phyloP scores from a whole-genome alignment of 2,329 filamentous ascomycete genomes.

The Furcasterigmium furcatum region DNA sequence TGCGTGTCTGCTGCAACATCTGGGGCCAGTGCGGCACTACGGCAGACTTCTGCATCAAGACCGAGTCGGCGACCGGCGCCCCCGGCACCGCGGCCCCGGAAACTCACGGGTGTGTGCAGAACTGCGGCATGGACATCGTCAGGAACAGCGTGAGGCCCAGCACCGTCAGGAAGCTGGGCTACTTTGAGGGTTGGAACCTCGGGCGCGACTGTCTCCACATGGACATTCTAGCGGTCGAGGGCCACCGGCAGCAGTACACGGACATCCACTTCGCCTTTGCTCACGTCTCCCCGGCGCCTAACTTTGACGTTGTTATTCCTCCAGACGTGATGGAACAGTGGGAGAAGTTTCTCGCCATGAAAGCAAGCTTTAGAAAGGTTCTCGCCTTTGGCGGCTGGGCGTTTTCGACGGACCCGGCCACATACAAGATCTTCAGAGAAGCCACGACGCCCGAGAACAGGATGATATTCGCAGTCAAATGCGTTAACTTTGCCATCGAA shows the following conservation, averaged over 20 bases:
- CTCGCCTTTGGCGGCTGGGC: slow-evolving; percentile 42
- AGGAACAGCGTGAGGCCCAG: slow-evolving; percentile 14
- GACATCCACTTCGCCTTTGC: slow-evolving; percentile 29
- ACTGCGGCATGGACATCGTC: slow-evolving; percentile 31
- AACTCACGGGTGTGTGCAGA: slow-evolving; percentile 32
- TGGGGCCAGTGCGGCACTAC: slow-evolving; percentile 1
- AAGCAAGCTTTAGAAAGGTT: slow-evolving; percentile 26
- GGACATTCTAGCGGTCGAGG: slow-evolving; percentile 13
- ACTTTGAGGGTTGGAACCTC: slow-evolving; percentile 29
- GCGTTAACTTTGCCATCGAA: slow-evolving; percentile 34
- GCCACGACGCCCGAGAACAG: slow-evolving; percentile 31
- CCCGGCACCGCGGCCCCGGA: slow-evolving; percentile 30
- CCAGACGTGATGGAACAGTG: neutral
- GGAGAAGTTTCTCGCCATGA: slow-evolving; percentile 10
- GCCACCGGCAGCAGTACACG: slow-evolving; percentile 12
- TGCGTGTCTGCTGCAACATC: slow-evolving; percentile 36
- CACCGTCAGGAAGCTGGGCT: slow-evolving; percentile 20
- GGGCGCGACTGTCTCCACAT: slow-evolving; percentile 26
- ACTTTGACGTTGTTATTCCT: slow-evolving; percentile 14
- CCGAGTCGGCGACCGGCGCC: slow-evolving; percentile 18
- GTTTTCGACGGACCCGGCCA: slow-evolving; percentile 31
- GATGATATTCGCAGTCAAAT: slow-evolving; percentile 27
- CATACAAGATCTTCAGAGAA: slow-evolving; percentile 31
- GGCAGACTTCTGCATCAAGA: slow-evolving; percentile 16
- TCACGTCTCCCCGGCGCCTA: slow-evolving; percentile 15